Conservation (phyloP, 2,329 filamentous ascomycete species). For the Raffaelea deltoideospora region DNA sequence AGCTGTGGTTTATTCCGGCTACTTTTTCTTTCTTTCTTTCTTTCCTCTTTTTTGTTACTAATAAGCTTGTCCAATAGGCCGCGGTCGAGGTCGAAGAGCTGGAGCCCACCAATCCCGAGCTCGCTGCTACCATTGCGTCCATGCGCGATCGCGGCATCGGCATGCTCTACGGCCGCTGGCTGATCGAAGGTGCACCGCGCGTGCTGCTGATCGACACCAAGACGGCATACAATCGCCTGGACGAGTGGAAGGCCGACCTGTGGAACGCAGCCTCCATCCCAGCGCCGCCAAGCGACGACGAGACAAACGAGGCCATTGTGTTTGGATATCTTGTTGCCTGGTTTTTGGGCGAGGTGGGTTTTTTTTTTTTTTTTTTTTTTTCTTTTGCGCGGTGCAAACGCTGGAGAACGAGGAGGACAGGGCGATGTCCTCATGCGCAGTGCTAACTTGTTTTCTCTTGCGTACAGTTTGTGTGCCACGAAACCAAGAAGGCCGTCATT, state of each 20-base stretch:
- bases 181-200: slow-evolving; percentile 89
- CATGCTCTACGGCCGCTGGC: slow-evolving; percentile 87
- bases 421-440: no score
- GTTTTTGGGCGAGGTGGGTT: slow-evolving; percentile 85
- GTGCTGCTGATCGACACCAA: slow-evolving; percentile 92
- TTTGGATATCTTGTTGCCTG: slow-evolving; percentile 96
- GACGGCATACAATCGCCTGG: slow-evolving; percentile 75
- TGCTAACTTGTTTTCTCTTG: neutral
- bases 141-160: slow-evolving; percentile 88
- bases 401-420: no score
- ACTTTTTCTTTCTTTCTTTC: no score
- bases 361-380: no score
- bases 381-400: no score
- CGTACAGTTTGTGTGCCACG: slow-evolving; percentile 77
- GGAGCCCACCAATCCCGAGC: slow-evolving; percentile 64
- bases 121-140: slow-evolving; percentile 70
- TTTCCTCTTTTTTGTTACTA: neutral
- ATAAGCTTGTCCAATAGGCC: slow-evolving; percentile 42
- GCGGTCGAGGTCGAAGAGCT: slow-evolving; percentile 96
- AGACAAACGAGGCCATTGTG: slow-evolving; percentile 94
- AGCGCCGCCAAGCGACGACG: slow-evolving; percentile 78
- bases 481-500: slow-evolving; percentile 82
- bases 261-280: slow-evolving; percentile 91
- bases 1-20: no score
- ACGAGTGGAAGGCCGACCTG: slow-evolving; percentile 95